Base-by-base conservation (phyloP, 768 basidiomycete species). In the Melanogaster broomeanus region DNA sequence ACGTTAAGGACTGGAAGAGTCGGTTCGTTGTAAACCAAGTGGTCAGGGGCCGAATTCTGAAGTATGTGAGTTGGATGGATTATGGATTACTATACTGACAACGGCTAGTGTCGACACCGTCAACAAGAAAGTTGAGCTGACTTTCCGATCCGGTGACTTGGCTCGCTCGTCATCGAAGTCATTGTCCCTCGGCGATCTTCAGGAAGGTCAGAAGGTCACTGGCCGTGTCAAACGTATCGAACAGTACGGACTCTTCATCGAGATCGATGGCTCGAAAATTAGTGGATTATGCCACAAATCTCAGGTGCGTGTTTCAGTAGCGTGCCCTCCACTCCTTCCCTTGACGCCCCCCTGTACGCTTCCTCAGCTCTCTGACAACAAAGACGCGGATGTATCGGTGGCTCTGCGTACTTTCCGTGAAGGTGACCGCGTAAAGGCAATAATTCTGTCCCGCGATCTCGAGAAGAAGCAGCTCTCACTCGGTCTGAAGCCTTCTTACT, bases 271-370 rank as follows among this genome's bases (percentile, higher is more conserved):
- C 16, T 87, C 91, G 0, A 89, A 87, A 63, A 74, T 98, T 43
- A 85, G 80, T 54, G 96, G 96, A 6, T 77, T 99, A 11, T 99
- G 96, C 67, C 96, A 98, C 68, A 94, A 93, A 69, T 91, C 92
- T 10, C 81, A 98, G 79, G 93, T 88, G 60, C n/a, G n/a, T 46
- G 77, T 55, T 38, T 38, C 24, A 25, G 35, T n/a, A 42, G 31
- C 34, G 35, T 41, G 24, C 27, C 44, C 39, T 18, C 37, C 1
- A 35, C 18, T 19, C 9, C 44, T 15, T n/a, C 16, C 46, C 42
- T 44, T 44, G 35, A 34, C 45, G 21, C 45, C 49, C 31, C 31
- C 11, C 15, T 31, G 31, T n/a, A 10, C 4, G 31, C 31, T 49
- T 18, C 19, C 30, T 22, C 56, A 97, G 93, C 77, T 98, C 38